phyloP scores from a whole-genome alignment of 2,329 filamentous ascomycete species.

The Fusarium metavorans region DNA sequence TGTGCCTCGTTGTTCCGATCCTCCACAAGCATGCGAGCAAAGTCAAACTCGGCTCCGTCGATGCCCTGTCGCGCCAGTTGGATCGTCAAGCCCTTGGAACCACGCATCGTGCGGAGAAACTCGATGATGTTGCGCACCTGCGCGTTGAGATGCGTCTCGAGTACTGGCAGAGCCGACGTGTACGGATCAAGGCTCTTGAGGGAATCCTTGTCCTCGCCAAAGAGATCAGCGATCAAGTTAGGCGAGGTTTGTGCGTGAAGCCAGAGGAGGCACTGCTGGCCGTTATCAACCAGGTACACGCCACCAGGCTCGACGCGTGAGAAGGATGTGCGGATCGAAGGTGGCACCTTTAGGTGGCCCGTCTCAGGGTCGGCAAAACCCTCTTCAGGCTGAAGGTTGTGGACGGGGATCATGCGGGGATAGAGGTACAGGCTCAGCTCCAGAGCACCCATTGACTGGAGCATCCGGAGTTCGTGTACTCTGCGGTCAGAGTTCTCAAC shows the following conservation, averaged over 20 bases:
- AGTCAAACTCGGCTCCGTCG: conserved; percentile 96
- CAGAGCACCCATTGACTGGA: conserved; percentile 86
- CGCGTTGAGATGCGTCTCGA: conserved; percentile 93
- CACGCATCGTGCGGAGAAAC: conserved; percentile 82
- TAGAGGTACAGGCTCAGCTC: conserved; percentile 95
- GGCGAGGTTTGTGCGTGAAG: conserved; percentile 92
- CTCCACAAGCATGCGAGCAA: conserved; percentile 89
- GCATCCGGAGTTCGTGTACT: conserved; percentile 90
- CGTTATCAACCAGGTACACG: conserved; percentile 95
- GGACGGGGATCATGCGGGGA: conserved; percentile 90
- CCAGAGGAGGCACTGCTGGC: conserved; percentile 92
- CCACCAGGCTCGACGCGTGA: conserved; percentile 91
- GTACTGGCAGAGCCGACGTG: conserved; percentile 80
- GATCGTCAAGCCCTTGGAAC: conserved; percentile 88
- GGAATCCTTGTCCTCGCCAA: conserved; percentile 77
- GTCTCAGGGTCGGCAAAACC: conserved; percentile 91
- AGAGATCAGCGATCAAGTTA: conserved; percentile 89
- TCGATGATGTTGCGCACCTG: conserved; percentile 95
- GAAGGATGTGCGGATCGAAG: conserved; percentile 84
- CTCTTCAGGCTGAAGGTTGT: conserved; percentile 88
- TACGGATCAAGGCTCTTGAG: conserved; percentile 86
- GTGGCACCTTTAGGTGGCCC: conserved; percentile 87
- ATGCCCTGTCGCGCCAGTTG: conserved; percentile 93
- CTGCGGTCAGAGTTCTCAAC: conserved; percentile 91
- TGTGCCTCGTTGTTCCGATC: conserved; percentile 98